phyloP scores from a whole-genome alignment of 2,329 filamentous ascomycete genomes.

The Pseudogymnoascus sp. region DNA sequence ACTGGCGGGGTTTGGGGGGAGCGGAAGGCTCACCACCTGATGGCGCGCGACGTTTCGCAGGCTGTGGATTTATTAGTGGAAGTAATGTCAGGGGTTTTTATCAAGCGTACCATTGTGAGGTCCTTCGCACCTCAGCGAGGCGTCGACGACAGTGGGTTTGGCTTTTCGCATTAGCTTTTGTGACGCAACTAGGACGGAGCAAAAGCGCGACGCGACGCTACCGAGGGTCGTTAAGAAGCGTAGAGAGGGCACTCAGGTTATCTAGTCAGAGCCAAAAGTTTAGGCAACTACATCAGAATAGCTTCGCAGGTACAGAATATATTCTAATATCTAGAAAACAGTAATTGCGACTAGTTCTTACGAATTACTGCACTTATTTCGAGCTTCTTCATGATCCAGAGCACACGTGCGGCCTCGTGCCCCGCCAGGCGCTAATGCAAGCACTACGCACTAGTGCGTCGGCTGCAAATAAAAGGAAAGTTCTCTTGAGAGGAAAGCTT shows the following conservation, averaged over 20 bases:
- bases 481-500: background rate
- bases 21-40: constrained; percentile 13
- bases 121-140: background rate
- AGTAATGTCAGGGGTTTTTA: background rate
- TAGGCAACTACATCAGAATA: background rate
- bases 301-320: background rate
- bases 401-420: background rate
- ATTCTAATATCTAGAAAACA: background rate
- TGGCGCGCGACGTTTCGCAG: constrained; percentile 26
- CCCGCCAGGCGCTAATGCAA: constrained; percentile 2
- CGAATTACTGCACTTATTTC: background rate
- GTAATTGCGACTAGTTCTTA: background rate
- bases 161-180: constrained; percentile 5
- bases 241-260: background rate
- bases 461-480: constrained; percentile 7
- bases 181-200: background rate
- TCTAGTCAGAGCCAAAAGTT: background rate
- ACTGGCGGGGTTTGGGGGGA: constrained; percentile 51
- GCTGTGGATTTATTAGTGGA: constrained; percentile 9
- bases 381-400: background rate
- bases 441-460: background rate
- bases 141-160: background rate
- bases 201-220: constrained; percentile 1
- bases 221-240: background rate
- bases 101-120: background rate